Base-by-base conservation (phyloP, 2,329 filamentous ascomycete species). In the Coniochaeta hoffmannii region DNA sequence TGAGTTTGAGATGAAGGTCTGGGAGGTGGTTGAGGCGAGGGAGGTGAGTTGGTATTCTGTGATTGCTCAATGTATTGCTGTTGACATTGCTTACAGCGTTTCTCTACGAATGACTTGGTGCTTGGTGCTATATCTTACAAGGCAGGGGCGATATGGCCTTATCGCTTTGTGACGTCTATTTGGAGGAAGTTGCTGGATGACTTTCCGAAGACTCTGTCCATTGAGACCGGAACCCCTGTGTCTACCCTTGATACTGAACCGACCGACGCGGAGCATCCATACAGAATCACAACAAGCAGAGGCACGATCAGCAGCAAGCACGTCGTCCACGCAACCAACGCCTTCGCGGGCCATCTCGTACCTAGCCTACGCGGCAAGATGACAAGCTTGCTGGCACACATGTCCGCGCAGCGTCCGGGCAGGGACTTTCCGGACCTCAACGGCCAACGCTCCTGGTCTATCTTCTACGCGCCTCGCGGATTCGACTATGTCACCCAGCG, bases 271-370 rank as follows among this genome's bases (percentile, higher is more conserved):
- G 50, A 1, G 0, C 57, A 65, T 4, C 72, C 67, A 1, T 80
- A 77, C 61, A 63, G 66, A 1, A 61, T 84, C 5, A 60, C 68
- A 4, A 83, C 81, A 1, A 54, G 60, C 0, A 68, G 75, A 7
- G 80, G 79, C 2, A 59, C 41, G 0, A 69, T 84, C 32, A 64
- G 62, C 3, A 71, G 79, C 8, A 68, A 69, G 0, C 75, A 84
- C 53, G 69, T 86, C 1, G 70, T 85, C 2, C 79, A 86, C 59
- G 78, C 79, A 8, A 85, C 80, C 1, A 85, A 86, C 58, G 79
- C 70, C 5, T 78, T 78, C 59, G 71, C 77, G 0, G 65, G 74
- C 0, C 74, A 81, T 53, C 73, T 85, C 1, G 62, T 84, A 2
- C 79, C 81, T 4, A 26, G 12, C 26, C 17, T 50, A 3, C 11